Evolutionary conservation across 352 stramenopile genomes (phyloP).

Genomic region (Pythium grandisporangium): DNA sequence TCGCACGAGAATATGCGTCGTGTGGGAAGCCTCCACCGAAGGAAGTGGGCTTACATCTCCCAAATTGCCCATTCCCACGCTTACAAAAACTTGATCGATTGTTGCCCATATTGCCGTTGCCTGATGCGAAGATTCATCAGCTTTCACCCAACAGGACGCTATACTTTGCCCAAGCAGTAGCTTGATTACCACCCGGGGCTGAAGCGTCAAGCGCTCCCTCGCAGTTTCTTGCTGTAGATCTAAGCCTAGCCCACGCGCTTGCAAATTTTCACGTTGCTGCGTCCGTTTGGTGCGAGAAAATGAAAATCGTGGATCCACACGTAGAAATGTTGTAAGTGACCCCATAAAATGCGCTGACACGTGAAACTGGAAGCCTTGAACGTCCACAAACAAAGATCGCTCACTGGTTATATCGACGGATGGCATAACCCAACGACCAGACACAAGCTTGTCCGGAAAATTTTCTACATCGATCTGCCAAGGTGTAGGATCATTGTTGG

Average conservation of each 20-base stretch:
- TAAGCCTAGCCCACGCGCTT: neutral
- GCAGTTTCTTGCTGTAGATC: no score
- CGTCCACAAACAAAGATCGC: slow-evolving; percentile 36
- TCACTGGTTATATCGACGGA: neutral
- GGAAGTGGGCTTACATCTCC: slow-evolving; percentile 17
- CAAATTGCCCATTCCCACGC: slow-evolving; percentile 22
- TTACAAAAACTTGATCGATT: slow-evolving; percentile 58
- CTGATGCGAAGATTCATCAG: neutral
- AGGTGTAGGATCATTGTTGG: slow-evolving; percentile 44
- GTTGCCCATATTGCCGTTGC: slow-evolving; percentile 22
- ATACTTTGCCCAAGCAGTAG: slow-evolving; percentile 58
- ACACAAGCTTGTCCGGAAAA: slow-evolving; percentile 58
- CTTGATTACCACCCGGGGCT: slow-evolving; percentile 19
- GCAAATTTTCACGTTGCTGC: neutral
- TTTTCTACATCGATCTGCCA: slow-evolving; percentile 71
- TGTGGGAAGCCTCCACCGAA: slow-evolving; percentile 1
- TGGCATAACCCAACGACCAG: slow-evolving; percentile 38
- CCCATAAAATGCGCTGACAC: slow-evolving; percentile 44
- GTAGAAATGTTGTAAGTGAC: slow-evolving; percentile 5
- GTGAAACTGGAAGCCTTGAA: slow-evolving; percentile 64
- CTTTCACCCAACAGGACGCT: slow-evolving; percentile 36
- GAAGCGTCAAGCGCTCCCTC: no score
- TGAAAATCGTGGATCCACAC: neutral
- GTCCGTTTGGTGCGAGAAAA: neutral
- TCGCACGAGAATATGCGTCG: slow-evolving; percentile 32